Evolutionary conservation across 106 monocot species (phyloP).

Genomic region (Allium cepa): DNA sequence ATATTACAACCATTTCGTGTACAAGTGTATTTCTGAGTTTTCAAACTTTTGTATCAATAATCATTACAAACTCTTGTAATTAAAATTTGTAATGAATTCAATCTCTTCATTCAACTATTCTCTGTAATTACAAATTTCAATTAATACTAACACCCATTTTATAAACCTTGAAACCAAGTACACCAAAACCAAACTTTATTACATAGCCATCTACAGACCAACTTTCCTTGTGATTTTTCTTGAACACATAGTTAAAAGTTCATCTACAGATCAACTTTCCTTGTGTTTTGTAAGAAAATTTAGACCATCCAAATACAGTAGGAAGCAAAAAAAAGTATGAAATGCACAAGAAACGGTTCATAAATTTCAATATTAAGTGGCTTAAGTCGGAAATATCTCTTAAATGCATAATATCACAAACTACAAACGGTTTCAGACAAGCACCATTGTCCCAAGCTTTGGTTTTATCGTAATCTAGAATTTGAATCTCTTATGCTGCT

Average conservation of each 20-base stretch:
- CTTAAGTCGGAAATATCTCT: background rate
- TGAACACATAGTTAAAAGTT: conserved; percentile 1
- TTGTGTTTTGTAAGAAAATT: conserved; percentile 9
- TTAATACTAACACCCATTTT: background rate
- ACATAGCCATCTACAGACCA: background rate
- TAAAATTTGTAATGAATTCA: too few relatives aligned
- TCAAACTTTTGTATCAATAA: too few relatives aligned
- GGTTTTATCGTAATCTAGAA: background rate
- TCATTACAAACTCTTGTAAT: too few relatives aligned
- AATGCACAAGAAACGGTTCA: conserved; percentile 5
- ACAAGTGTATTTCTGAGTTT: too few relatives aligned
- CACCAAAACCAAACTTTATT: background rate
- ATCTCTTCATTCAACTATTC: too few relatives aligned
- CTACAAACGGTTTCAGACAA: background rate
- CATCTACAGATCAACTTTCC: background rate
- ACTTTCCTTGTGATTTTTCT: conserved; percentile 8
- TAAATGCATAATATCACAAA: conserved; percentile 4
- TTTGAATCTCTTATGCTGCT: background rate
- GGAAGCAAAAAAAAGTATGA: conserved; percentile 2
- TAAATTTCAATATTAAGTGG: background rate
- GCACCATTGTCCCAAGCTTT: too few relatives aligned
- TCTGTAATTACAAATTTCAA: too few relatives aligned
- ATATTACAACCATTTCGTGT: too few relatives aligned
- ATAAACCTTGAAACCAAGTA: background rate
- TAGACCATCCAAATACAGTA: background rate